Evolutionary conservation across 352 stramenopile species (phyloP).

Genomic region (Blastocystis sp.): DNA sequence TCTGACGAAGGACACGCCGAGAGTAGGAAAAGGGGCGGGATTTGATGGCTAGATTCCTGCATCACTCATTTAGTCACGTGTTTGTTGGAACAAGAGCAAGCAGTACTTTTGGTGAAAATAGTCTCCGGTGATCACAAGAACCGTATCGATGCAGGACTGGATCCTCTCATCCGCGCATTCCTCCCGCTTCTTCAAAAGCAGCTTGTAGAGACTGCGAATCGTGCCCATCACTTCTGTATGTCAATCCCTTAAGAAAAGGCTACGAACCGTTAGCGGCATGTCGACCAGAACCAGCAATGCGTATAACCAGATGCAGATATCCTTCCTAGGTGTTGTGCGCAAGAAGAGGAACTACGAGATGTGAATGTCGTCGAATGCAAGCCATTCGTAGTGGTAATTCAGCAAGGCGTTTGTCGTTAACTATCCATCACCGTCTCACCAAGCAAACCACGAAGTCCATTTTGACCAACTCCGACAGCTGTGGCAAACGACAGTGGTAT

Average conservation of each 20-base stretch:
- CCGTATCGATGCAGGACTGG: slow-evolving; percentile 23
- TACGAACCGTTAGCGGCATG: slow-evolving; percentile 9
- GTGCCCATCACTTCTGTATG: background rate
- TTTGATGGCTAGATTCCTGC: background rate
- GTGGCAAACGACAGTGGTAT: slow-evolving; percentile 16
- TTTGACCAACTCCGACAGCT: slow-evolving; percentile 1
- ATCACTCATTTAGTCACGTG: slow-evolving; percentile 1
- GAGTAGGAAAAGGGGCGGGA: background rate
- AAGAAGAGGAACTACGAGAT: background rate
- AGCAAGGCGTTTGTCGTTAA: slow-evolving; percentile 41
- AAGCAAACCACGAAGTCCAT: slow-evolving; percentile 19
- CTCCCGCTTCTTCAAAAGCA: background rate
- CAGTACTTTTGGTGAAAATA: slow-evolving; percentile 53
- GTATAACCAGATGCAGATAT: slow-evolving; percentile 55
- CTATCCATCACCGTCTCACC: background rate
- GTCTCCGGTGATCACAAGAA: slow-evolving; percentile 16
- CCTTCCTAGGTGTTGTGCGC: slow-evolving; percentile 9
- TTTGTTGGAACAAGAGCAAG: slow-evolving; percentile 63
- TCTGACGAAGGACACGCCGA: slow-evolving; percentile 34
- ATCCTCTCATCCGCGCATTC: background rate
- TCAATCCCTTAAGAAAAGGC: background rate
- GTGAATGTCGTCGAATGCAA: slow-evolving; percentile 48
- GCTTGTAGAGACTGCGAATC: slow-evolving; percentile 40
- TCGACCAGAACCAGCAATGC: slow-evolving; percentile 32
- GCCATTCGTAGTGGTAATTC: slow-evolving; percentile 70